Percentiles rank a stretch among this genome's conserved stretches.
These are phyloP conservation scores for Podaxis pistillaris DNA, from an alignment of 768 basidiomycete genomes.

Conservation along the genomic window DNA sequence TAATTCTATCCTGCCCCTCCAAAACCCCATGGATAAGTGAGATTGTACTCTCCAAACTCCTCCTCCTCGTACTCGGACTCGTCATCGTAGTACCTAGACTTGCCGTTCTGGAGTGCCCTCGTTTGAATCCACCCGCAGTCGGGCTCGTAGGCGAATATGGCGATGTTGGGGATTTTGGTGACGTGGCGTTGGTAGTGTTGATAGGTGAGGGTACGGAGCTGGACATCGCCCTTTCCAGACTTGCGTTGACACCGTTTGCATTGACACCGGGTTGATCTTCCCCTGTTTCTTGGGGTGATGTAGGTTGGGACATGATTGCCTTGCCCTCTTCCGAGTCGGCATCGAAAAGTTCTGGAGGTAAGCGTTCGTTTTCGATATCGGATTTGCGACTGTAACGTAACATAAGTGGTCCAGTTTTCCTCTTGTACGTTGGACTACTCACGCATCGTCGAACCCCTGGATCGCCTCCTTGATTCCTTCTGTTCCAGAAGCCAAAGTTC, in stretches of 20 bases:
- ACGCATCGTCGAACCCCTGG: slow-evolving; percentile 94
- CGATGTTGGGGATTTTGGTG: slow-evolving; percentile 26
- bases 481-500: slow-evolving; percentile 79
- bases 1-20: slow-evolving; percentile 59
- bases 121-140: slow-evolving; percentile 52
- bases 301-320: slow-evolving; percentile 57
- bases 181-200: slow-evolving; percentile 21
- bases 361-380: slow-evolving; percentile 97
- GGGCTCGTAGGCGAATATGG: slow-evolving; percentile 37
- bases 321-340: slow-evolving; percentile 70
- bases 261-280: slow-evolving; percentile 42
- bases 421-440: slow-evolving; percentile 33
- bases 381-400: slow-evolving; percentile 74
- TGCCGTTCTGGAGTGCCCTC: slow-evolving; percentile 72
- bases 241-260: slow-evolving; percentile 43
- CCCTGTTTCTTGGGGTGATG: slow-evolving; percentile 50
- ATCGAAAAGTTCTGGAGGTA: slow-evolving; percentile 95
- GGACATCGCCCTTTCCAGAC: slow-evolving; percentile 38
- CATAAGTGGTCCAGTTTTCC: neutral
- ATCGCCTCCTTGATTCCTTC: slow-evolving; percentile 97
- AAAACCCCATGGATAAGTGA: slow-evolving; percentile 91
- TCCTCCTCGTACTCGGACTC: slow-evolving; percentile 86
- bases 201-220: slow-evolving; percentile 17
- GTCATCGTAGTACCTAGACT: slow-evolving; percentile 96
- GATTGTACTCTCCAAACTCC: slow-evolving; percentile 95